phyloP scores from a whole-genome alignment of 371 early-diverging fungal species.

The Rhizopus arrhizus region DNA sequence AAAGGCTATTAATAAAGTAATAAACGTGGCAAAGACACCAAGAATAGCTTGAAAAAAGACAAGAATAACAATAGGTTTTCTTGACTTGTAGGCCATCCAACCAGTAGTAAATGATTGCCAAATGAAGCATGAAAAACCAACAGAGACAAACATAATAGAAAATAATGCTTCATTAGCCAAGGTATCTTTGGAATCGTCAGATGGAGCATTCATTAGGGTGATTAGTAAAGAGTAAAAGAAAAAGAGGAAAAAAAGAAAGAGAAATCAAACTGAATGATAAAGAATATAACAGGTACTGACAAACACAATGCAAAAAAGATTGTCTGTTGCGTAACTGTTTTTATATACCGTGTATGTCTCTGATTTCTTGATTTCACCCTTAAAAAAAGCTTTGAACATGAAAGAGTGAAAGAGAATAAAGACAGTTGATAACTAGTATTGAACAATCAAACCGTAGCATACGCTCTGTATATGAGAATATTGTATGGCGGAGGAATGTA shows the following conservation, averaged over 20 bases:
- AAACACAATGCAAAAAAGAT: too few species aligned
- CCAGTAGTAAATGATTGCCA: constrained; percentile 43
- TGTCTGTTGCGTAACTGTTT: too few species aligned
- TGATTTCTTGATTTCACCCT: too few species aligned
- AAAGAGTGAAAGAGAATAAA: too few species aligned
- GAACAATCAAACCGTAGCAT: too few species aligned
- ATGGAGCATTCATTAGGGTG: background rate
- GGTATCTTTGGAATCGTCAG: background rate
- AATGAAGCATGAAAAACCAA: constrained; percentile 46
- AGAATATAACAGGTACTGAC: too few species aligned
- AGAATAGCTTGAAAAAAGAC: constrained; percentile 40
- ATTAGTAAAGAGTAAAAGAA: background rate
- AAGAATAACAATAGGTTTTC: constrained; percentile 41
- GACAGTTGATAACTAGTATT: too few species aligned
- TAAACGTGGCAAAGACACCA: constrained; percentile 38
- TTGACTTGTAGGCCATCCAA: constrained; percentile 34
- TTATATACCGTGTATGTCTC: too few species aligned
- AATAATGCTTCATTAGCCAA: constrained; percentile 19
- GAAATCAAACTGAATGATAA: background rate
- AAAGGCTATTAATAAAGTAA: constrained; percentile 40
- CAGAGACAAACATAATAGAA: constrained; percentile 49
- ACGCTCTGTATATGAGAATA: too few species aligned
- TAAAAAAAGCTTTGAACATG: too few species aligned
- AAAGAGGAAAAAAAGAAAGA: background rate
- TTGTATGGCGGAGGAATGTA: too few species aligned